Percentiles rank a stretch among this genome's conserved stretches.
These are phyloP conservation scores for Apiospora malaysiana DNA, from an alignment of 2,329 filamentous ascomycete genomes.

Conservation along the genomic window DNA sequence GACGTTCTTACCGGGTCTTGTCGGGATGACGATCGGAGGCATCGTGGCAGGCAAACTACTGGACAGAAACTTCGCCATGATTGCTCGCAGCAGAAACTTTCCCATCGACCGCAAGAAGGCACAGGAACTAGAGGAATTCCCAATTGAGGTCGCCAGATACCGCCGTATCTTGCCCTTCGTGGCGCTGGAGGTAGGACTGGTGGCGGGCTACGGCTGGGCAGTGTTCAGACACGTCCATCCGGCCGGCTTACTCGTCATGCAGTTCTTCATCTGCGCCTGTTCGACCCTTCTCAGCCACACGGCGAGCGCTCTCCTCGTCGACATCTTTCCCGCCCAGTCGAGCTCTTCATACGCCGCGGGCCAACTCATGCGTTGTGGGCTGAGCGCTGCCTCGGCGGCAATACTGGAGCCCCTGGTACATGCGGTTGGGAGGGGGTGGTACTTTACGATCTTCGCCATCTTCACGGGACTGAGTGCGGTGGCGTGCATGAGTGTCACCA, in stretches of 20 bases:
- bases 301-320: slow-evolving; percentile 23
- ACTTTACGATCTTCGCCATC: not conserved
- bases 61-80: slow-evolving; percentile 22
- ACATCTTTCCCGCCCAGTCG: slow-evolving; percentile 24
- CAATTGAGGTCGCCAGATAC: not conserved
- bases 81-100: slow-evolving; percentile 2
- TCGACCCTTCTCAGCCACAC: slow-evolving; percentile 23
- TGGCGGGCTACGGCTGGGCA: slow-evolving; percentile 24
- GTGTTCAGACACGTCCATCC: slow-evolving; percentile 20
- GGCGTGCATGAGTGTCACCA: not conserved
- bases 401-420: slow-evolving; percentile 20
- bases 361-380: slow-evolving; percentile 22
- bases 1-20: slow-evolving; percentile 19
- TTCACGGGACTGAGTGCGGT: not conserved
- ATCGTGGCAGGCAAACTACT: slow-evolving; percentile 24
- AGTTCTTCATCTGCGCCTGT: slow-evolving; percentile 23
- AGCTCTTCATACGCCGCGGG: slow-evolving; percentile 23
- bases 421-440: slow-evolving; percentile 22
- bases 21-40: slow-evolving; percentile 23
- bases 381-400: slow-evolving; percentile 23
- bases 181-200: slow-evolving; percentile 9
- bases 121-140: not conserved
- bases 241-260: slow-evolving; percentile 20
- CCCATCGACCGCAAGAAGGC: not conserved
- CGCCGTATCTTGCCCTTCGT: not conserved